A percentile compares a stretch with the other conserved stretches of the same genome.
Conservation (phyloP, 805 yeast species). For the Kodamaea kaohsiungensis region DNA sequence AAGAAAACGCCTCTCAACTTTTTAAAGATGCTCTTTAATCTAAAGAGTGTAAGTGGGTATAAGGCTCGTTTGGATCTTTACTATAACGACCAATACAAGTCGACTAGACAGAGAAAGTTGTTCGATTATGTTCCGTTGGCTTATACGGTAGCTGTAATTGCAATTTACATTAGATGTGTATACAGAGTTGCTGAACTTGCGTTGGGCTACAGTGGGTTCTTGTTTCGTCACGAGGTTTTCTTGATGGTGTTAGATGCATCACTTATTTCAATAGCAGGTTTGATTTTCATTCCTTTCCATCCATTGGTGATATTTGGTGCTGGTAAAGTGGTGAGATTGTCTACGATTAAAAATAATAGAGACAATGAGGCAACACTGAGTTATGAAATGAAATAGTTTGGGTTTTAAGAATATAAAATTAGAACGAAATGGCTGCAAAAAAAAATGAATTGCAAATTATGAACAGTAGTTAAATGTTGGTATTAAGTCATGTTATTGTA, state of each 20-base stretch:
- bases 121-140: constrained; percentile 11
- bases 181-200: constrained; percentile 74
- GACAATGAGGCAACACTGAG: not conserved
- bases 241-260: constrained; percentile 39
- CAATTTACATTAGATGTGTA: constrained; percentile 57
- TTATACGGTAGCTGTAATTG: constrained; percentile 6
- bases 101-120: constrained; percentile 7
- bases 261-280: constrained; percentile 27
- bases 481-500: no score
- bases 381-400: not conserved
- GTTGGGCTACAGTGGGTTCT: constrained; percentile 68
- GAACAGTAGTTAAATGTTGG: no score
- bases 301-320: constrained; percentile 65
- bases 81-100: constrained; percentile 10
- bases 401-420: not conserved
- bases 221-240: constrained; percentile 51
- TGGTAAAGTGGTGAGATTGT: constrained; percentile 23
- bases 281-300: constrained; percentile 43
- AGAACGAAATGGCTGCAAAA: not conserved
- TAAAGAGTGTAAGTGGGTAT: constrained; percentile 5
- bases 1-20: constrained; percentile 5
- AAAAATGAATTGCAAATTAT: no score
- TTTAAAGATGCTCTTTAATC: constrained; percentile 10
- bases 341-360: constrained; percentile 5
- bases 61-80: constrained; percentile 8